Evolutionary conservation across 2,329 filamentous ascomycete genomes (phyloP), one percentile per base, ranked within the genome.

Genomic region (Trichoderma guizhouense): DNA sequence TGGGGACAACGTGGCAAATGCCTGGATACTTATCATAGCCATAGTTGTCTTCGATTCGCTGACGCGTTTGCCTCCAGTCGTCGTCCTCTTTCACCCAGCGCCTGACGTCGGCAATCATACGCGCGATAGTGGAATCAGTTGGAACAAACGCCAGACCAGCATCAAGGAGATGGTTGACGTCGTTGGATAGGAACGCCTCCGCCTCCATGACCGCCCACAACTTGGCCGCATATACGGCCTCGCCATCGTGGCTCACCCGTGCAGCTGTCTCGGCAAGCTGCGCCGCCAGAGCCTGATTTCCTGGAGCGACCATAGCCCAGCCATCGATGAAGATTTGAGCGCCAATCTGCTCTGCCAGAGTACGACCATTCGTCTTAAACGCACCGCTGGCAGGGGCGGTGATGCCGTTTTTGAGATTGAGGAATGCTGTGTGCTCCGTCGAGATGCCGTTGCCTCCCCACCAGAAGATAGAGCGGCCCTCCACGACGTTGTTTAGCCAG

Each of bases 251-350:
- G 70, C 80, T 82, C 3, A 83, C 82, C 1, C 71, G 71, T 2
- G 74, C 81, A 3, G 81, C 81, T 4, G 76, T 75, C 11, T 75
- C 71, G 0, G 82, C 81, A 11, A 83, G 72, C 21, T 69, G 72
- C 4, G 79, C 77, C 0, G 81, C 82, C 15, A 79, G 69, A 0
- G 34, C 68, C 6, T 80, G 79, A n/a, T 79, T 73, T 1, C 79
- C 79, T 0, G 81, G 79, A 0, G 76, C 73, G 4, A 78, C 78
- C 73, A 82, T 74, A 9, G 79, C 80, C 77, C 78, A 82, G 15
- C 78, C 81, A 69, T 82, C 81, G 70, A 82, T 79, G 71, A 82
- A 82, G 36, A 82, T 82, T 75, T 82, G 80, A 2, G 79, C 81
- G n/a, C 81, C 81, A 43, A 82, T 82, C 75, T 82, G 80, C 72